Evolutionary conservation across 1,284 basidiomycete species (phyloP), one percentile per base, ranked within the genome.

Genomic region (Blastosporella zonata): DNA sequence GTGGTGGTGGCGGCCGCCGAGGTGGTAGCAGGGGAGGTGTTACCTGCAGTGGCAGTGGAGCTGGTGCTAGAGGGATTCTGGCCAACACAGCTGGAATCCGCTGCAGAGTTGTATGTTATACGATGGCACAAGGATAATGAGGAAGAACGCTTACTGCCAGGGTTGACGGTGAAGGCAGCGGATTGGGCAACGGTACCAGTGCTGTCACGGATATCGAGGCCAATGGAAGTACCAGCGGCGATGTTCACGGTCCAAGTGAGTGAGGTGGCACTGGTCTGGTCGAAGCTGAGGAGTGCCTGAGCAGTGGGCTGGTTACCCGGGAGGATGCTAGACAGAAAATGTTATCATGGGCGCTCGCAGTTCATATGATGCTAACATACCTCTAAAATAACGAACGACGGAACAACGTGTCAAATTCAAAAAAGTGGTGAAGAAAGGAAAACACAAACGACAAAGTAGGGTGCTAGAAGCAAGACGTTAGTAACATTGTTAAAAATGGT

Each of bases 151-250:
- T 46, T 68, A 85, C 82, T 31, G 46, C 79, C 72, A 20, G 63
- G 0, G 23, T 65, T 59, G 55, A 85, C 59, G n/a, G 62, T 69
- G 68, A 87, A 72, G 1, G 77, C 34, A 13, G 74, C 81, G 3
- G 73, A 68, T 56, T 82, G 77, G 2, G 63, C 72, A 40, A 62
- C 41, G 0, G 22, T 1, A 59, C 85, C 84, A 29, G 63, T 75
- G 50, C 40, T 61, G 54, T 88, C 85, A 61, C 72, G 72, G 48
- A 87, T 46, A 5, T 63, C 70, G 21, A 87, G 62, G 40, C 74
- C 78, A 39, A 86, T 58, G 18, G 53, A 61, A 6, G 72, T 75
- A 15, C 68, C 68, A 21, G 64, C 57, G 7, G 68, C 52, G 15
- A 64, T 49, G 64, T 79, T 75, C 47, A 69, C 70, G 0, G 20